Base-by-base conservation (phyloP, 2,329 filamentous ascomycete species). In the Fusarium incarnatum region DNA sequence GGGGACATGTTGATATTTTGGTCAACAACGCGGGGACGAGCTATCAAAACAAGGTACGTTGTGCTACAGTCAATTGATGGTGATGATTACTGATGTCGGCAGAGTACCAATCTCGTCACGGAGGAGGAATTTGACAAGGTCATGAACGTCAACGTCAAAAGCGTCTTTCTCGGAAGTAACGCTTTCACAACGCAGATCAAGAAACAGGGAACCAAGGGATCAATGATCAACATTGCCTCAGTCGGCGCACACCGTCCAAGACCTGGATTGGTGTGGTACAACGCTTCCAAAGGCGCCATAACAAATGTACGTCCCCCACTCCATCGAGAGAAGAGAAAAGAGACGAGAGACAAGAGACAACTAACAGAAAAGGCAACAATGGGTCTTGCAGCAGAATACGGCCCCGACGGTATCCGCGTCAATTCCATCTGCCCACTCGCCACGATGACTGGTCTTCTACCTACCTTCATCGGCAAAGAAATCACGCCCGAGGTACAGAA, bases 381-480 rank as follows among this genome's bases (percentile, higher is more conserved):
- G 77, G 76, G 79, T 3, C 78, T 94, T 70, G 92, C 91, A 1
- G 89, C 91, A 2, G 92, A 94, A 77, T 94, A 91, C 72, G 92
- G 89, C 1, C 85, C 88, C 0, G 86, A 92, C 57, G 86, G 92
- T 70, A 92, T 94, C 68, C 87, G 91, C 1, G 90, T 94, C 73
- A 93, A 93, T 68, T 86, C 87, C 3, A 88, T 94, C 16, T 92
- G 89, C 48, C 91, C 91, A 0, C 85, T 93, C 0, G 83, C 93
- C 2, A 89, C 88, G 3, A 61, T 56, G 47, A 57, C 56, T 0
- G 42, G 55, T 16, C 30, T 70, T 11, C 13, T 70, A 8, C 55
- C 42, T 1, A 68, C 18, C 1, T 91, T 91, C 70, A 82, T 88
- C 0, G 88, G 88, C 4, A 88, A 90, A 69, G 83, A 88, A 16